Evolutionary conservation across 1,284 basidiomycete species (phyloP).

Genomic region (Moesziomyces globuligerus): DNA sequence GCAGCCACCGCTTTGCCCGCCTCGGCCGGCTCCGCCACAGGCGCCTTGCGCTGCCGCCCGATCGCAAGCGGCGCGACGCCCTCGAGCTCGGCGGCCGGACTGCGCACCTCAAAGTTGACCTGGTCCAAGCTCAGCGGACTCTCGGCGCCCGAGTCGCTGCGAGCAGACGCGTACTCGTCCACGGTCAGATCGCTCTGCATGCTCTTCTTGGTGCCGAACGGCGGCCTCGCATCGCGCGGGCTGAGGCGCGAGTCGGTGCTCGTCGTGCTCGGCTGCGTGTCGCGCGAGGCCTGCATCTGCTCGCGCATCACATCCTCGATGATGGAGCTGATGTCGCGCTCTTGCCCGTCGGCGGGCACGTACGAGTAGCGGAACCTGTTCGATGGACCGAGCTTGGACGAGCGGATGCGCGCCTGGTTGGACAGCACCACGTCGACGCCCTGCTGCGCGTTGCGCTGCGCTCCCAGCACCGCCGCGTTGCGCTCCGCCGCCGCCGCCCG

Average conservation of each 20-base stretch:
- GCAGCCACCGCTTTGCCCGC: too few relatives aligned
- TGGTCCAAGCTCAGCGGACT: conserved; percentile 51
- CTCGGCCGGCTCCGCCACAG: background rate
- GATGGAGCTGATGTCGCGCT: conserved; percentile 89
- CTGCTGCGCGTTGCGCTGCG: conserved; percentile 81
- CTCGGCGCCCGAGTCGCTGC: conserved; percentile 19
- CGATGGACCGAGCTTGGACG: conserved; percentile 74
- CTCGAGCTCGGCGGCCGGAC: conserved; percentile 7
- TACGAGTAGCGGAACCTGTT: conserved; percentile 89
- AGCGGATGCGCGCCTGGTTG: conserved; percentile 84
- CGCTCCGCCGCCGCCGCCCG: conserved; percentile 83
- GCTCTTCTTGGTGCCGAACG: conserved; percentile 26
- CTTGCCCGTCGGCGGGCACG: conserved; percentile 82
- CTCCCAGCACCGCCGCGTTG: conserved; percentile 84
- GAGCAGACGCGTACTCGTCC: conserved; percentile 46
- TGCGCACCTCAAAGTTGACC: conserved; percentile 33
- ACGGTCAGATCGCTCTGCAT: conserved; percentile 46
- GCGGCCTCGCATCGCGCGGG: conserved; percentile 18
- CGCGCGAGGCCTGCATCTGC: conserved; percentile 21
- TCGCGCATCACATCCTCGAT: conserved; percentile 77
- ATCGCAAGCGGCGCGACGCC: conserved; percentile 19
- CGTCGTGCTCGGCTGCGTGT: conserved; percentile 1
- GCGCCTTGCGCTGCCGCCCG: conserved; percentile 8
- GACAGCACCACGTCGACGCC: conserved; percentile 87
- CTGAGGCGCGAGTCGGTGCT: conserved; percentile 7